phyloP scores from a whole-genome alignment of 805 yeast species.

The Starmerella bombicola region DNA sequence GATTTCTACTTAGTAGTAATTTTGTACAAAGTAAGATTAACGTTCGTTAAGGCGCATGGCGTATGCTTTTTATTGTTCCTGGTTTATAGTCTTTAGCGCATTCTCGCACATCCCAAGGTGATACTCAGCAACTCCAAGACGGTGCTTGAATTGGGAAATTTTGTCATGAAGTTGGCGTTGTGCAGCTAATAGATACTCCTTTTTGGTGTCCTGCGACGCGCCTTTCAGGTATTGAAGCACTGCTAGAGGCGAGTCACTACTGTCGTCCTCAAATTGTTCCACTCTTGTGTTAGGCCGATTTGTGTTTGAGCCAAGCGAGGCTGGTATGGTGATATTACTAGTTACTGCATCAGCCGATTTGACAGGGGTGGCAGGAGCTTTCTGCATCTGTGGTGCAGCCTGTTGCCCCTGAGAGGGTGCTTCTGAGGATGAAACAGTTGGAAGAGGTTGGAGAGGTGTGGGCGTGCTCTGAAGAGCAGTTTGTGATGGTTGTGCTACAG shows the following conservation, averaged over 20 bases:
- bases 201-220: conserved; percentile 23
- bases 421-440: too few species aligned
- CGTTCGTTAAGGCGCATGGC: too few species aligned
- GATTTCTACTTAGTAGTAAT: neutral
- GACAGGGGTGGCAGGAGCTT: too few species aligned
- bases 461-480: neutral
- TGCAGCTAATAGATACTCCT: conserved; percentile 28
- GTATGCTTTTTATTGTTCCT: neutral
- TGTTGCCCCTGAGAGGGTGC: too few species aligned
- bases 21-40: neutral
- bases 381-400: too few species aligned
- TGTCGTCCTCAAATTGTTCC: neutral
- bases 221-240: conserved; percentile 24
- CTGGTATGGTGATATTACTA: too few species aligned
- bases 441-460: neutral
- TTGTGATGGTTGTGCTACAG: neutral
- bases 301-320: too few species aligned
- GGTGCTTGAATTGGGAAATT: conserved; percentile 22
- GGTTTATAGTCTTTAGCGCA: conserved; percentile 14
- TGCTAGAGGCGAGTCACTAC: conserved; percentile 18
- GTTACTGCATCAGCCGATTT: too few species aligned
- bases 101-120: conserved; percentile 26
- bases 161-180: conserved; percentile 28
- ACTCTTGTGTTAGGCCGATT: too few species aligned
- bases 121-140: conserved; percentile 23